Base-by-base conservation (phyloP, 2,329 filamentous ascomycete genomes). In the Colletotrichum acutatum region DNA sequence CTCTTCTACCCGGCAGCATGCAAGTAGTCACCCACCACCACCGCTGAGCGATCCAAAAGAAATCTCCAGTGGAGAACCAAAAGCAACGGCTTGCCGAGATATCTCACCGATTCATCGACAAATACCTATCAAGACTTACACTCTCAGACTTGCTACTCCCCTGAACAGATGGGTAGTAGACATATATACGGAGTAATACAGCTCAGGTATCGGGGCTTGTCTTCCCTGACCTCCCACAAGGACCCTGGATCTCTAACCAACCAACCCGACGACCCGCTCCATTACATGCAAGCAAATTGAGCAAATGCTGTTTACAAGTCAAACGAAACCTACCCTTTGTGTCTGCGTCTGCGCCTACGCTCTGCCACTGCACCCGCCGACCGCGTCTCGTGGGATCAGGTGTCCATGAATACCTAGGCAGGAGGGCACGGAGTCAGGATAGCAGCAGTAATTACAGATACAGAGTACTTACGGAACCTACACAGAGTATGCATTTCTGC, bases 141-240 rank as follows among this genome's bases (percentile, higher is more conserved):
- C 42, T 4, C 42, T 49, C 8, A 49, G 7, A n/a, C 19, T 11
- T 42, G 37, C 37, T 42, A 42, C 14, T 7, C 37, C 7, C 37
- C 37, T 42, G 37, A 19, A 16, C 6, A 19, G 19, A 42, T 19
- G 42, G 42, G 8, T 49, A 22, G 42, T 8, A 49, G 7, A 49
- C 7, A 66, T 54, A 70, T 54, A n/a, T n/a, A n/a, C n/a, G n/a
- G n/a, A n/a, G n/a, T n/a, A n/a, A n/a, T n/a, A n/a, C n/a, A n/a
- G 53, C 53, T 22, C 54, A 65, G 53, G 26, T 59, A 59, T 37
- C 67, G 42, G n/a, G 52, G 42, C 19, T n/a, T 56, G 52, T 37
- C 24, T n/a, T 56, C 42, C 42, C 42, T 5, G 19, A n/a, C 42
- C 19, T 49, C 16, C 19, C 42, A 22, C 37, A 22, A 22, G 42